Evolutionary conservation across 2,329 filamentous ascomycete genomes (phyloP), one percentile per base, ranked within the genome.

Genomic region (Aureobasidium sp.): DNA sequence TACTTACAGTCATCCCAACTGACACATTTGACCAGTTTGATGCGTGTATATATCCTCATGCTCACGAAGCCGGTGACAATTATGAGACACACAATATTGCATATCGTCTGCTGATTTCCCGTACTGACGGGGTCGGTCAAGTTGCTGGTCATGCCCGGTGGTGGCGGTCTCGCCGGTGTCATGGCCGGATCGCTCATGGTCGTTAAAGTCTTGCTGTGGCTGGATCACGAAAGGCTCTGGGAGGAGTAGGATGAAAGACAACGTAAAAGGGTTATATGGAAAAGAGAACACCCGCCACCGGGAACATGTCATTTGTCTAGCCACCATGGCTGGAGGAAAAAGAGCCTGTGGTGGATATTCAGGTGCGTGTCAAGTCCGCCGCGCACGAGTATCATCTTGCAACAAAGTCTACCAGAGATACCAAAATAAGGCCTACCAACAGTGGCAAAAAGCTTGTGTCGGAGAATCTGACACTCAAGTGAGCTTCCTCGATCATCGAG

Each of bases 1-100:
- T 11, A 61, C 58, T 45, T 20, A 62, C 59, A 62, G 14, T 62
- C 59, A 29, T 62, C 59, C 59, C 48, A 62, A 12, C 59, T 47
- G 29, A 62, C 37, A 31, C 29, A 45, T 47, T 55, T 62, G 48
- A 62, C 59, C 15, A 62, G 45, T 29, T n/a, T 31, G 22, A 41
- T 48, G 14, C 59, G 47, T 20, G 59, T 53, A 12, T 53, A 53
- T 14, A 62, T 62, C 5, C 59, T 37, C 27, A 55, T 29, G 17
- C 22, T 11, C 14, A 62, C 59, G 12, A 53, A 53, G 5, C 39
- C 11, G 7, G 45, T 47, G 37, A 53, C 29, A 3, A 62, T 39
- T 15, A 48, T 20, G 8, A 22, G 5, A 41, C 59, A 62, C 5
- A 55, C 7, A 0, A 55, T n/a, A 41, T 55, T 62, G 49, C 48